A percentile compares a stretch with the other conserved stretches of the same genome.
These are phyloP conservation scores for Populus tomentosa DNA, from an alignment of 441 rosid genomes.

Conservation along the genomic window DNA sequence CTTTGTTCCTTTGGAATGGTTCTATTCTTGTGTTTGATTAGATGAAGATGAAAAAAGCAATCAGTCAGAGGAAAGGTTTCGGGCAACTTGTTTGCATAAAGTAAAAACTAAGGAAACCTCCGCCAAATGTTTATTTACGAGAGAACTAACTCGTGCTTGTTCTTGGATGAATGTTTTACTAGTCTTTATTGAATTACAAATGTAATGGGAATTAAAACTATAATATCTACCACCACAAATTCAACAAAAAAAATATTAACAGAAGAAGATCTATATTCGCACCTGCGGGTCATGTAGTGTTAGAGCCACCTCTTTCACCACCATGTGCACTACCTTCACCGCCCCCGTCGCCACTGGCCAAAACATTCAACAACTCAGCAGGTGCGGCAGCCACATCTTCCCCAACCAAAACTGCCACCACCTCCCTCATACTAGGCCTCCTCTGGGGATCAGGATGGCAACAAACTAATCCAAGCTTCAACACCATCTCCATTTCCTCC, in stretches of 20 bases:
- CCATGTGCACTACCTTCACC: not conserved
- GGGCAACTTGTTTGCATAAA: not conserved
- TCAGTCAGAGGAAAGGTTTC: not conserved
- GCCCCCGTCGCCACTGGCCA: conserved; percentile 22
- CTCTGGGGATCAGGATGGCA: conserved; percentile 67
- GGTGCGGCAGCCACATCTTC: conserved; percentile 46
- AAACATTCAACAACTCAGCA: conserved; percentile 41
- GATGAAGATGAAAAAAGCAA: not conserved
- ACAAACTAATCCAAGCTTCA: conserved; percentile 73
- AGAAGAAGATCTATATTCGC: conserved; percentile 11
- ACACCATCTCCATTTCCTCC: conserved; percentile 72
- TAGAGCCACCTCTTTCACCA: not conserved
- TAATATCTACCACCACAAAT: no score
- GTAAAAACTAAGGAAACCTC: not conserved
- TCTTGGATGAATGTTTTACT: not conserved
- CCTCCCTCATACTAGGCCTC: conserved; percentile 79
- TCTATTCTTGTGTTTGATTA: not conserved
- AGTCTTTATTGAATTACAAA: no score
- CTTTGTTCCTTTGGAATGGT: not conserved
- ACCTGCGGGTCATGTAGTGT: not conserved
- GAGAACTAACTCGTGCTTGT: not conserved
- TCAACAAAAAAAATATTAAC: no score
- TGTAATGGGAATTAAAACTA: no score
- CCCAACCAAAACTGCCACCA: conserved; percentile 53
- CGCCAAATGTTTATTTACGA: not conserved